Evolutionary conservation across 2,329 filamentous ascomycete species (phyloP), one percentile per base, ranked within the genome.

Genomic region (Thielaviopsis ethacetica): DNA sequence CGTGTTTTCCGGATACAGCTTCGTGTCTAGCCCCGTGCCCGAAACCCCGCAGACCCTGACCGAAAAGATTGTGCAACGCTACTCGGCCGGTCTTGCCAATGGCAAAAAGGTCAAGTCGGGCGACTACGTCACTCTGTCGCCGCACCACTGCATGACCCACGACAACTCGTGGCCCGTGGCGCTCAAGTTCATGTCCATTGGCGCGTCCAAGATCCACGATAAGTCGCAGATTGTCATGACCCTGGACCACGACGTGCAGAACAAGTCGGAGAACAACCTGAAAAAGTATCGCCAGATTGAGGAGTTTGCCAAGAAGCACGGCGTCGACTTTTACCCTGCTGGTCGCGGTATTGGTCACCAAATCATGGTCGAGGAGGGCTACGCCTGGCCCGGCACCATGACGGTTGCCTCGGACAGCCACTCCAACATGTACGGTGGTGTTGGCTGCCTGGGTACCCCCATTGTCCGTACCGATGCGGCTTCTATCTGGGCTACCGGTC

Each of bases 401-500:
- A 81, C 80, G 0, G 90, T 96, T 1, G 91, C 88, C 0, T 86
- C 81, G 0, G 86, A 91, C 69, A 80, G 75, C 52, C 90, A 96
- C 69, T 81, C 76, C 34, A 93, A 90, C 70, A 85, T 85, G 77
- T 96, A 96, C 65, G 89, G 89, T 49, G 88, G 85, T 41, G 76
- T 95, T 6, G 84, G 83, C 1, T 85, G 80, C 65, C 71, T 94
- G 44, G 89, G 89, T 2, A 91, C 87, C 0, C 79, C 91, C 0
- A 78, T 96, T 38, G 91, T 97, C 2, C 74, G 91, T 44, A 95
- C 91, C 0, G 91, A 96, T 67, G 91, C 87, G 2, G 88, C 89
- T 0, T 82, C 79, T 64, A 88, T 96, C 47, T 95, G 85, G 86
- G 85, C 86, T 0, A 95, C 89, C 0, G 82, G 83, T 3, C 75